These are phyloP conservation scores for Fistulifera solaris DNA, from an alignment of 108 stramenopile genomes.

Conservation along the genomic window DNA sequence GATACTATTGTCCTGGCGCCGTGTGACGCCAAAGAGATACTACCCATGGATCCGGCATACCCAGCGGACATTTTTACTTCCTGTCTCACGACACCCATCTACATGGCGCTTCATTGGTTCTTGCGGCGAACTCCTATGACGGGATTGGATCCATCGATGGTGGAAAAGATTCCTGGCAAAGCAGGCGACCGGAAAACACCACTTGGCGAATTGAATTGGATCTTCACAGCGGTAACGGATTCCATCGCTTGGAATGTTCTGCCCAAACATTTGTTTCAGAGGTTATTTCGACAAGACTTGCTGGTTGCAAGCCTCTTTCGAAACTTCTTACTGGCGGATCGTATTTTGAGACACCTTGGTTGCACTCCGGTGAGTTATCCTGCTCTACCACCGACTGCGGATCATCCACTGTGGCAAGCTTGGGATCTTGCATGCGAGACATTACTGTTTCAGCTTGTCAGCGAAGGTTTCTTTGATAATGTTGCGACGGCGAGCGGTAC, in stretches of 20 bases:
- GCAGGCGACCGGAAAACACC: constrained; percentile 87
- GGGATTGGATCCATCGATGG: constrained; percentile 34
- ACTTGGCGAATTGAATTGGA: constrained; percentile 97
- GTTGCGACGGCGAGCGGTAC: not conserved
- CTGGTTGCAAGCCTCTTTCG: constrained; percentile 95
- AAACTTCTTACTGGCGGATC: constrained; percentile 98
- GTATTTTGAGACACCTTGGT: constrained; percentile 80
- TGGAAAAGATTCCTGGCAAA: constrained; percentile 90
- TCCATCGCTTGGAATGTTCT: constrained; percentile 99
- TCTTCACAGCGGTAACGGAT: constrained; percentile 98
- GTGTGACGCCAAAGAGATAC: constrained; percentile 82
- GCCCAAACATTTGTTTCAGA: constrained; percentile 90
- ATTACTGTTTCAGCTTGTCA: constrained; percentile 71
- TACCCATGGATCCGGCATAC: constrained; percentile 91
- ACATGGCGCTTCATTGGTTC: constrained; percentile 95
- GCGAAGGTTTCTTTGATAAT: constrained; percentile 42
- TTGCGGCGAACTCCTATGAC: constrained; percentile 68
- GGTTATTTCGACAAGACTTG: constrained; percentile 95
- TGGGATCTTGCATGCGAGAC: constrained; percentile 99
- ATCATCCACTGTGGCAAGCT: constrained; percentile 96
- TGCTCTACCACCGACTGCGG: constrained; percentile 83
- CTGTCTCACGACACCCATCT: constrained; percentile 96
- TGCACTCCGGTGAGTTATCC: constrained; percentile 92
- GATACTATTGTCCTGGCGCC: constrained; percentile 95
- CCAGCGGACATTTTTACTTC: constrained; percentile 98